Evolutionary conservation across 202 grass and related monocot species (phyloP).

Genomic region (Carex sylvatica): DNA sequence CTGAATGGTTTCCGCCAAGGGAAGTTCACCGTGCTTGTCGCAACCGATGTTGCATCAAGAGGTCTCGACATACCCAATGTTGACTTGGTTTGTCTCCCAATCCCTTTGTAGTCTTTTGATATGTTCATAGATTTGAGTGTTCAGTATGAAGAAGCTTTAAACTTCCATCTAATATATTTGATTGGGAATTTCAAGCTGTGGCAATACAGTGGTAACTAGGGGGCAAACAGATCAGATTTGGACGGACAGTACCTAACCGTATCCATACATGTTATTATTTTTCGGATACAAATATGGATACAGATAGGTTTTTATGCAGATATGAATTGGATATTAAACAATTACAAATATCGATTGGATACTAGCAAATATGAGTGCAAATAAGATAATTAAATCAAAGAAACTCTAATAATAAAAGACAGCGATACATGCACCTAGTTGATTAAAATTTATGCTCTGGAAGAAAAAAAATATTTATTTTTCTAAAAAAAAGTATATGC

Average conservation of each 20-base stretch:
- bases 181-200: neutral
- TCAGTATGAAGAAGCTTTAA: neutral
- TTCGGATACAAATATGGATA: neutral
- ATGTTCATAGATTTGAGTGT: neutral
- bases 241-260: neutral
- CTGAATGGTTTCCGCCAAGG: constrained; percentile 90
- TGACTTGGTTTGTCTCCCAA: constrained; percentile 72
- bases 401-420: neutral
- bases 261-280: neutral
- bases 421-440: neutral
- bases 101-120: constrained; percentile 13
- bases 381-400: neutral
- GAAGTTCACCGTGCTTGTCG: constrained; percentile 97
- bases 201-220: neutral
- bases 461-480: neutral
- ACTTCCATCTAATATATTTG: neutral
- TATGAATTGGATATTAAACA: neutral
- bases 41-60: constrained; percentile 95
- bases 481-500: neutral
- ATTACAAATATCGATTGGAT: neutral
- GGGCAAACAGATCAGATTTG: neutral
- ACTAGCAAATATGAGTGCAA: neutral
- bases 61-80: constrained; percentile 99
- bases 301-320: no score
- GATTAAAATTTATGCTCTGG: neutral